These are phyloP conservation scores for Lolium multiflorum DNA, from an alignment of 176 grass and related monocot genomes.

Conservation along the genomic window DNA sequence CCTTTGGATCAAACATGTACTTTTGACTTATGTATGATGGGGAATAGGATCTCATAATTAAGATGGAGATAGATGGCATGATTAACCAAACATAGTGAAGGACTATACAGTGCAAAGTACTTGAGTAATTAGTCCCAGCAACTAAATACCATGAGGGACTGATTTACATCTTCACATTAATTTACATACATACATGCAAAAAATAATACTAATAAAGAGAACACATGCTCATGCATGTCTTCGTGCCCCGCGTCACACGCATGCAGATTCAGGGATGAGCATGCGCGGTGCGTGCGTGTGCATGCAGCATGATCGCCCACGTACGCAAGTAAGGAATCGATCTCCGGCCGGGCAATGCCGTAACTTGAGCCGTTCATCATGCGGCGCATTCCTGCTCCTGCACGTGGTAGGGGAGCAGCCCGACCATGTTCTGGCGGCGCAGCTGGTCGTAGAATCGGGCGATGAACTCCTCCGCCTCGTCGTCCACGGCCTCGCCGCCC, in stretches of 20 bases:
- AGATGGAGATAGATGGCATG: not conserved
- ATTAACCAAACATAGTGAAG: not conserved
- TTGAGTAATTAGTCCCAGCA: not conserved
- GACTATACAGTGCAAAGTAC: not conserved
- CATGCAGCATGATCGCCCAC: not conserved
- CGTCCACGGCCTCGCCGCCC: constrained; percentile 56
- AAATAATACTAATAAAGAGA: not conserved
- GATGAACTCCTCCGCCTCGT: constrained; percentile 96
- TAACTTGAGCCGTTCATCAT: not conserved
- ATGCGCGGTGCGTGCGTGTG: not conserved
- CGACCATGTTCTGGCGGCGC: constrained; percentile 64
- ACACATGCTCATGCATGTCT: not conserved
- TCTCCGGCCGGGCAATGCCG: not conserved
- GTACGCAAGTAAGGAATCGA: not conserved
- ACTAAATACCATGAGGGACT: not conserved
- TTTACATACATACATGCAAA: not conserved
- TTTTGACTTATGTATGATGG: not conserved
- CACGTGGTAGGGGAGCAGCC: constrained; percentile 58
- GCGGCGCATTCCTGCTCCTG: constrained; percentile 51
- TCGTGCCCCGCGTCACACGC: constrained; percentile 12
- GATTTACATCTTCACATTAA: constrained; percentile 11
- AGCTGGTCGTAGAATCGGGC: constrained; percentile 88
- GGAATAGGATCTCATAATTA: not conserved
- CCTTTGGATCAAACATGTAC: not conserved
- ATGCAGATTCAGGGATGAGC: not conserved